A percentile compares a stretch with the other conserved stretches of the same genome.
Conservation (phyloP, 140 eudicot species). For the Stevia rebaudiana region DNA sequence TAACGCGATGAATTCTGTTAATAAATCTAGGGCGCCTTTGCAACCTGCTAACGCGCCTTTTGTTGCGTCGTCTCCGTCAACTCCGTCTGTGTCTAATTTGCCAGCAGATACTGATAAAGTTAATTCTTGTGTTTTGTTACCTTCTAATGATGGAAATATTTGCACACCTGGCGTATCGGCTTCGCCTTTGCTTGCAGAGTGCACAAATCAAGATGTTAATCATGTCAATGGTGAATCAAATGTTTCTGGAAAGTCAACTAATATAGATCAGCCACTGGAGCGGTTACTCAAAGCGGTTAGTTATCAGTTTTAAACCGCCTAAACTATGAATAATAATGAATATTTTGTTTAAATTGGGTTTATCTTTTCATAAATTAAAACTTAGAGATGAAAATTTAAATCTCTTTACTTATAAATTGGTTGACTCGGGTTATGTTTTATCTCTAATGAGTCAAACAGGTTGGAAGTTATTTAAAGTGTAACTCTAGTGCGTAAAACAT, state of each 20-base stretch:
- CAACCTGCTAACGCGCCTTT: conserved; percentile 58
- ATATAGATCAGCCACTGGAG: conserved; percentile 70
- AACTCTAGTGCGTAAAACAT: background rate
- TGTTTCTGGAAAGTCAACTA: conserved; percentile 52
- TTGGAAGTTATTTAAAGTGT: background rate
- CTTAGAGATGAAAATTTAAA: background rate
- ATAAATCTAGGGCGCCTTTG: conserved; percentile 50
- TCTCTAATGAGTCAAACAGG: background rate
- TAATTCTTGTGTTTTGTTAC: conserved; percentile 45
- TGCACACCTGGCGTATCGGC: conserved; percentile 89
- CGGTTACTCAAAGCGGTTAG: conserved; percentile 78
- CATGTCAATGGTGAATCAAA: conserved; percentile 38
- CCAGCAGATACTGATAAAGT: conserved; percentile 60
- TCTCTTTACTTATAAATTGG: background rate
- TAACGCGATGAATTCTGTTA: conserved; percentile 33
- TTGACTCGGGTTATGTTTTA: background rate
- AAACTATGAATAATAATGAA: background rate
- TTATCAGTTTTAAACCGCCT: conserved; percentile 13
- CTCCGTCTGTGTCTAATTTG: conserved; percentile 69
- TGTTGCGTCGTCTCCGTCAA: conserved; percentile 57
- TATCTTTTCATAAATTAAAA: background rate
- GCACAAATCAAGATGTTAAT: conserved; percentile 55
- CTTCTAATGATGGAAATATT: conserved; percentile 51
- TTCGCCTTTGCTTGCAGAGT: conserved; percentile 83
- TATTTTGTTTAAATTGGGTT: background rate